Evolutionary conservation across 179 eudicot species (phyloP).

Genomic region (Silene noctiflora): DNA sequence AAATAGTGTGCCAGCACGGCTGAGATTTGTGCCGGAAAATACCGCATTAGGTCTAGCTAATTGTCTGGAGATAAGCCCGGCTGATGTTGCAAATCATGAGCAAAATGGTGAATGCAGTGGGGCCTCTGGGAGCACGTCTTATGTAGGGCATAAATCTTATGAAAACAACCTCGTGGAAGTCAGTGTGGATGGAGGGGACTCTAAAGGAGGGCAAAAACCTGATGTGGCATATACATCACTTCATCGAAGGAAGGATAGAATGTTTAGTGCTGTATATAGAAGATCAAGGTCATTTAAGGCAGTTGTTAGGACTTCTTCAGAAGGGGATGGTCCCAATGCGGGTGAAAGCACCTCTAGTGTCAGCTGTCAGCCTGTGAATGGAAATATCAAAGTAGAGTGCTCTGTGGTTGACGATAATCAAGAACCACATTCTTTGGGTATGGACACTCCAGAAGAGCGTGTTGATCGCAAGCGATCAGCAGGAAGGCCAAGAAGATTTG

Average conservation of each 20-base stretch:
- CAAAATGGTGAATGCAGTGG: slow-evolving; percentile 26
- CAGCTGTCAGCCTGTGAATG: slow-evolving; percentile 36
- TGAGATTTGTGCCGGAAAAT: slow-evolving; percentile 29
- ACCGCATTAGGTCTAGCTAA: slow-evolving; percentile 19
- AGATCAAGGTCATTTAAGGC: slow-evolving; percentile 60
- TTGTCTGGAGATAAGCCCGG: slow-evolving; percentile 19
- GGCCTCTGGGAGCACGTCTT: slow-evolving; percentile 22
- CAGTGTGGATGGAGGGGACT: slow-evolving; percentile 27
- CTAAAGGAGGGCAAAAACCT: slow-evolving; percentile 31
- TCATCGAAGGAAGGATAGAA: slow-evolving; percentile 47
- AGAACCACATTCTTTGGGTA: slow-evolving; percentile 33
- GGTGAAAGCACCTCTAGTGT: slow-evolving; percentile 49
- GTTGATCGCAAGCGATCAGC: slow-evolving; percentile 30
- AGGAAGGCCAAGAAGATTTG: slow-evolving; percentile 41
- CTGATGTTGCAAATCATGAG: slow-evolving; percentile 26
- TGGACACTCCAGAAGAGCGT: slow-evolving; percentile 31
- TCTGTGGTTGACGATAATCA: slow-evolving; percentile 29
- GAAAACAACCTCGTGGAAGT: slow-evolving; percentile 26
- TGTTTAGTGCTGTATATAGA: slow-evolving; percentile 80
- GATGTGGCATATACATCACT: slow-evolving; percentile 30
- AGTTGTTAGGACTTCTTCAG: slow-evolving; percentile 38
- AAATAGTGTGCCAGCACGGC: slow-evolving; percentile 32
- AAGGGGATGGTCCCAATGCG: slow-evolving; percentile 33
- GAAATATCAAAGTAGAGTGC: slow-evolving; percentile 30
- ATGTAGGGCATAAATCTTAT: slow-evolving; percentile 28